Evolutionary conservation across 805 yeast species (phyloP), one percentile per base, ranked within the genome.

Genomic region (baker's yeast (Saccharomyces cerevisiae)): DNA sequence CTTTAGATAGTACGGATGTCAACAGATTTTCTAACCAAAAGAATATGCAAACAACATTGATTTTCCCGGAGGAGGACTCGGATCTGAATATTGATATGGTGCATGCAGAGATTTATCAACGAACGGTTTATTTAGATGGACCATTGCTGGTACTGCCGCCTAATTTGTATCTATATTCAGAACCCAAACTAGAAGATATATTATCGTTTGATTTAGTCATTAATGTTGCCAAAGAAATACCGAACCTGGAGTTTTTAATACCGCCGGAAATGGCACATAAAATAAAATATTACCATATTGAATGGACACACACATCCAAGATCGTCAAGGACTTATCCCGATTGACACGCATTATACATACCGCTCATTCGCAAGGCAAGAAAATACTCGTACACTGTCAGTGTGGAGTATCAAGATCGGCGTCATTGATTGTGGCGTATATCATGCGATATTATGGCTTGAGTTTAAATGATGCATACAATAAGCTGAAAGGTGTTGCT

Each of bases 371-470:
- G 0, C 61, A 65, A 11, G 72, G 73, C 32, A 74, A 76, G 54
- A 76, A 75, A 51, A 79, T 89, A 11, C 75, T 90, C 53, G 79
- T 91, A 3, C 97, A 90, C 66, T 90, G 97, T 67, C 97, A 91
- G 67, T 91, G 97, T 70, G 97, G 97, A 13, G 94, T 91, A 1
- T 84, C 91, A 47, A 73, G 97, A 36, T 85, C 94, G 9, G 97
- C 97, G 0, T 87, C 96, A 27, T 79, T 90, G 48, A 79, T 90
- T 4, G 87, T 90, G 31, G 97, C 97, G 0, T 85, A 83, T 62
- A 79, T 86, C 54, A 91, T 90, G 96, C 79, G 81, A 61, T 74
- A 76, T 57, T 65, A 73, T 43, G 62, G 71, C 11, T 62, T 83
- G 51, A 79, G 80, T 41, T 79, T 89, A 52, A 86, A 88, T 61